Base-by-base conservation (phyloP, 2,329 filamentous ascomycete genomes). In the Fusarium graminum region DNA sequence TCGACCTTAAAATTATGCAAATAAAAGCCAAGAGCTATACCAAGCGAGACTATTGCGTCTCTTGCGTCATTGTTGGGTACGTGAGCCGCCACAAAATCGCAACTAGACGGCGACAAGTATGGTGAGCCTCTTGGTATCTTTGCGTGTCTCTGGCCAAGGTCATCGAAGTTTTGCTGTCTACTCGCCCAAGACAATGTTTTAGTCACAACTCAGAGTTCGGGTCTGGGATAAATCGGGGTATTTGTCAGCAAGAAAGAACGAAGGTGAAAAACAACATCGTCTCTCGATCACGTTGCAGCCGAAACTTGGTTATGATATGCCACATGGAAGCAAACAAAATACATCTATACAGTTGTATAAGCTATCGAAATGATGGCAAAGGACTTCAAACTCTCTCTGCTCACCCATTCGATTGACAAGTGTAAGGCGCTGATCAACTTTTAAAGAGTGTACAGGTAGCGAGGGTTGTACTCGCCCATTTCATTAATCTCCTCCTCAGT, bases 391-490 rank as follows among this genome's bases (percentile, higher is more conserved):
- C n/a, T 16, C 16, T 14, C 30, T 14, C 13, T 5, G 7, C 7
- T 7, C 4, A 34, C 13, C 16, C 10, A 10, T 2, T 11, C 34
- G 16, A n/a, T 17, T 9, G 16, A 36, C 34, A 16, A 16, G 10
- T 36, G 16, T n/a, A 16, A 36, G 34, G n/a, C 3, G n/a, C 32
- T n/a, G n/a, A 13, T 36, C 16, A 36, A 36, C 5, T 11, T 28
- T 19, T 63, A 63, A 19, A 63, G 40, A 2, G 59, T 63, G 17
- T 63, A 63, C 39, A 63, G 0, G n/a, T 63, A 80, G 16, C 75
- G 65, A 0, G 78, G 78, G 58, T 74, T 79, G 41, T 75, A 68
- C 72, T 83, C 81, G 1, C 81, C 81, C 72, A 82, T 73, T 30
- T 78, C 76, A 36, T 74, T 74, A 29, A 82, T 78, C 66, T 82